Conservation (phyloP, 371 early-diverging fungal genomes). For the Rhizopus microsporus region DNA sequence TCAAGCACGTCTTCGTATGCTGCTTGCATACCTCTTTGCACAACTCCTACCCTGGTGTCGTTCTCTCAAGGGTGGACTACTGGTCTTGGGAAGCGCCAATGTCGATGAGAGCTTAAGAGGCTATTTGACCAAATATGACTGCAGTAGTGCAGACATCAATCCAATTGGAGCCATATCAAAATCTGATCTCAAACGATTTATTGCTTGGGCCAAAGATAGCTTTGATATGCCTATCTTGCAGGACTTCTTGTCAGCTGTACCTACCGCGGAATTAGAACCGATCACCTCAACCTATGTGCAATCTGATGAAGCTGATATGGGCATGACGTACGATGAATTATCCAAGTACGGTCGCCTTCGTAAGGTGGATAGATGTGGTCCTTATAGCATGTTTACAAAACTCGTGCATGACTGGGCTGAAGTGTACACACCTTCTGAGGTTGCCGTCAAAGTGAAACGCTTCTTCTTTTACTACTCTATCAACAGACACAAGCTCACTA, state of each 20-base stretch:
- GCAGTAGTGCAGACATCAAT: slow-evolving; percentile 96
- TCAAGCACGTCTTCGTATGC: slow-evolving; percentile 96
- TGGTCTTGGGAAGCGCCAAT: slow-evolving; percentile 95
- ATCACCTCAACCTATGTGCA: slow-evolving; percentile 78
- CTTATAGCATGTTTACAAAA: slow-evolving; percentile 89
- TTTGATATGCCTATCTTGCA: slow-evolving; percentile 73
- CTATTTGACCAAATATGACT: slow-evolving; percentile 98
- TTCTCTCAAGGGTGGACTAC: slow-evolving; percentile 69
- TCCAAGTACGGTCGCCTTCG: slow-evolving; percentile 90
- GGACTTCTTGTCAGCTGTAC: slow-evolving; percentile 85
- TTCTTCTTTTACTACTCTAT: slow-evolving; percentile 96
- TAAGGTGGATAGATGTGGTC: slow-evolving; percentile 87
- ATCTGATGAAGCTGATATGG: slow-evolving; percentile 95
- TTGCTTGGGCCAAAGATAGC: slow-evolving; percentile 66
- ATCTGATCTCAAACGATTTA: slow-evolving; percentile 82
- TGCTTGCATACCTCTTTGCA: slow-evolving; percentile 93
- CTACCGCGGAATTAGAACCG: slow-evolving; percentile 96
- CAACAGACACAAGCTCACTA: slow-evolving; percentile 98
- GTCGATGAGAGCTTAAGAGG: slow-evolving; percentile 97
- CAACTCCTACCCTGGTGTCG: slow-evolving; percentile 92
- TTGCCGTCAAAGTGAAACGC: slow-evolving; percentile 89
- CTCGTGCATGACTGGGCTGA: slow-evolving; percentile 81
- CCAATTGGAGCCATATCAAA: slow-evolving; percentile 97
- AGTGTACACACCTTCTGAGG: slow-evolving; percentile 63
- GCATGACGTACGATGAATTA: slow-evolving; percentile 95